Conservation (phyloP, 305 asterid genomes). For the Fraxinus latifolia region DNA sequence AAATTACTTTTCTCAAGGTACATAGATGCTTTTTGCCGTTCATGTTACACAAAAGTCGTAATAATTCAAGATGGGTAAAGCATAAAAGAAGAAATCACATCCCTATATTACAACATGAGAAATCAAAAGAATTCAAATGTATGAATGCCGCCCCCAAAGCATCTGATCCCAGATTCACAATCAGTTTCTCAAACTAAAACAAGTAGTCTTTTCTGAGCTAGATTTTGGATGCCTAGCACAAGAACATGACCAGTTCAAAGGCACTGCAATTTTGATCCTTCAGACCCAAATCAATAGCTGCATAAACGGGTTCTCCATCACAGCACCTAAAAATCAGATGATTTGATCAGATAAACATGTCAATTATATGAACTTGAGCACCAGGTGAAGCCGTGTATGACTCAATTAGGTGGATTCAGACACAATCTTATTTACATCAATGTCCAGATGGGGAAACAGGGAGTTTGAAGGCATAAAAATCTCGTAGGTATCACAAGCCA, state of each 20-base stretch:
- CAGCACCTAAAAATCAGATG: constrained; percentile 23
- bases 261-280: constrained; percentile 18
- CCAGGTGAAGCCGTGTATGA: not conserved
- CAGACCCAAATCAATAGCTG: not conserved
- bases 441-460: not conserved
- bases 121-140: not conserved
- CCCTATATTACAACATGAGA: not conserved
- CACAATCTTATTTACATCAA: not conserved
- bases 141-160: not conserved
- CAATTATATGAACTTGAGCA: constrained; percentile 1
- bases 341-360: constrained; percentile 11
- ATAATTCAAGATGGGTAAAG: not conserved
- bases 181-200: constrained; percentile 9
- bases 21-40: not conserved
- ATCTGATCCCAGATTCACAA: not conserved
- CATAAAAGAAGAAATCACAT: not conserved
- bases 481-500: not conserved
- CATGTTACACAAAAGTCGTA: not conserved
- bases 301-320: constrained; percentile 11
- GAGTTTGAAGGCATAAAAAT: not conserved
- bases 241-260: constrained; percentile 10
- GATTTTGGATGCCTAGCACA: constrained; percentile 8
- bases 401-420: not conserved
- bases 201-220: not conserved
- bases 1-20: not conserved